These are phyloP conservation scores for Arxiozyma bovina DNA, from an alignment of 1,139 yeast species.

Conservation along the genomic window DNA sequence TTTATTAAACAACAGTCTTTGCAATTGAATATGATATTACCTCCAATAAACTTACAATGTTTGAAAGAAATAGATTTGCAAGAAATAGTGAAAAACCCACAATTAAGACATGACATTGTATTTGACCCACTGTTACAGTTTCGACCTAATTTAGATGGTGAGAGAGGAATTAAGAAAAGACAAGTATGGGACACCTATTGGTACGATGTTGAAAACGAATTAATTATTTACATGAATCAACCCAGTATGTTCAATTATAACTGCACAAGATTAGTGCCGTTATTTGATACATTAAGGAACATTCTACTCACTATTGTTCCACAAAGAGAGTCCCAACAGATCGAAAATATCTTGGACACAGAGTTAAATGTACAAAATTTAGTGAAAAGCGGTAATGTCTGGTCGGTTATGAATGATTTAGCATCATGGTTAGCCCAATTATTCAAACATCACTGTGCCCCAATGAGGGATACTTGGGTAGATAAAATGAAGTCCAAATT, in stretches of 20 bases:
- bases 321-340: conserved; percentile 59
- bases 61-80: conserved; percentile 80
- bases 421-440: conserved; percentile 30
- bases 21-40: conserved; percentile 33
- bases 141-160: conserved; percentile 87
- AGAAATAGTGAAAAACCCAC: conserved; percentile 86
- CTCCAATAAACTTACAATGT: conserved; percentile 80
- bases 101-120: conserved; percentile 81
- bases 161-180: conserved; percentile 74
- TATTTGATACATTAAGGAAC: conserved; percentile 70
- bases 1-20: conserved; percentile 20
- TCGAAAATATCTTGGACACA: conserved; percentile 68
- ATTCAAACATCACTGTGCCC: conserved; percentile 56
- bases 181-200: conserved; percentile 73
- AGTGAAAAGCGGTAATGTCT: conserved; percentile 39
- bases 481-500: conserved; percentile 72
- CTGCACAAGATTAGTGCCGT: conserved; percentile 50
- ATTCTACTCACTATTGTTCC: conserved; percentile 71
- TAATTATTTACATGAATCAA: conserved; percentile 24
- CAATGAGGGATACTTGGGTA: conserved; percentile 90
- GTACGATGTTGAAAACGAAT: conserved; percentile 64
- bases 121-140: conserved; percentile 91
- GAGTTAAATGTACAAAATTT: conserved; percentile 72
- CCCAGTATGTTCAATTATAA: conserved; percentile 31
- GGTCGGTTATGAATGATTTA: conserved; percentile 23